Conservation (phyloP, 2,329 filamentous ascomycete genomes). For the Coleophoma cylindrospora region DNA sequence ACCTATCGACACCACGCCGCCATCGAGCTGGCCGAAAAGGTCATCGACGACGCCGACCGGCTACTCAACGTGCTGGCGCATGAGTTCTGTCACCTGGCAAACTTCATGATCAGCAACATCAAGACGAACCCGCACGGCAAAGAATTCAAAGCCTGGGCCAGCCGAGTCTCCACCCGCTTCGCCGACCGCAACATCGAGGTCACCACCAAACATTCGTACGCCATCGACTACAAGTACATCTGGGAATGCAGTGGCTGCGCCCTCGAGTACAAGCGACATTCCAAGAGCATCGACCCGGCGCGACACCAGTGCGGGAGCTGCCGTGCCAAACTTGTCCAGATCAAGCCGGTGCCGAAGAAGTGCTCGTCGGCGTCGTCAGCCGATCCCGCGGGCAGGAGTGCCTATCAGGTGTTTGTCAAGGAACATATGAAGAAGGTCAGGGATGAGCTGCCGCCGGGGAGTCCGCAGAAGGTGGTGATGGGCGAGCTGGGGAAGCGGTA, state of each 20-base stretch:
- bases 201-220: slow-evolving; percentile 85
- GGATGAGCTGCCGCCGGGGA: slow-evolving; percentile 45
- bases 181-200: slow-evolving; percentile 63
- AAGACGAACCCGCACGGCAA: slow-evolving; percentile 75
- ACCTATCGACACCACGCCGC: slow-evolving; percentile 56
- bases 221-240: slow-evolving; percentile 87
- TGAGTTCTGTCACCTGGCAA: slow-evolving; percentile 92
- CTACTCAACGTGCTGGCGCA: slow-evolving; percentile 91
- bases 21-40: slow-evolving; percentile 85
- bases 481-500: slow-evolving; percentile 60
- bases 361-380: slow-evolving; percentile 11
- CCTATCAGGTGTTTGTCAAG: slow-evolving; percentile 59
- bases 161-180: slow-evolving; percentile 51
- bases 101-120: slow-evolving; percentile 79
- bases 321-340: slow-evolving; percentile 65
- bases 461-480: slow-evolving; percentile 65
- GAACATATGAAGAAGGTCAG: slow-evolving; percentile 60
- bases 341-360: slow-evolving; percentile 66
- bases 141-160: slow-evolving; percentile 75
- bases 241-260: slow-evolving; percentile 73
- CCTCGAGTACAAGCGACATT: slow-evolving; percentile 75
- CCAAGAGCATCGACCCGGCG: slow-evolving; percentile 71
- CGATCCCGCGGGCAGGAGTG: slow-evolving; percentile 24
- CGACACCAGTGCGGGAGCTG: slow-evolving; percentile 76
- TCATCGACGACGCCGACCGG: slow-evolving; percentile 72